Conservation (phyloP, 345 rosid genomes). For the Populus deltoides region DNA sequence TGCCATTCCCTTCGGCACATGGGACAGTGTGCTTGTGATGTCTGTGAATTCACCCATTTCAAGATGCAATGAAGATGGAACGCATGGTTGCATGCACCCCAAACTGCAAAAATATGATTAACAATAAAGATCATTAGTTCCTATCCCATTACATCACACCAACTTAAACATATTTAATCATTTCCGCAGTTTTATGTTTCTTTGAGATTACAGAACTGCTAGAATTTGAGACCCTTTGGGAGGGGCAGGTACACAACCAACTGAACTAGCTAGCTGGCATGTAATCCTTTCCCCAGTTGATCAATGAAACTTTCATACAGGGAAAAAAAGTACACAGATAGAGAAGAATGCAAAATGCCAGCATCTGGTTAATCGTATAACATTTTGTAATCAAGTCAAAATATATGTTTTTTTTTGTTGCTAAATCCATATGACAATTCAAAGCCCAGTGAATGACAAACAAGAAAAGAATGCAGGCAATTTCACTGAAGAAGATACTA, state of each 20-base stretch:
- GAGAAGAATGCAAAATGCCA: neutral
- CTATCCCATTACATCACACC: neutral
- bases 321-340: neutral
- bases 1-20: slow-evolving; percentile 66
- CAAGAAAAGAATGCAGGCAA: neutral
- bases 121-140: neutral
- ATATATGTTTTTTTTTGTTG: too few relatives aligned
- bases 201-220: neutral
- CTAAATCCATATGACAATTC: neutral
- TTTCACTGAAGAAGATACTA: neutral
- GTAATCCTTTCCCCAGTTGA: too few relatives aligned
- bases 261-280: neutral
- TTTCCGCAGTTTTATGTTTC: neutral
- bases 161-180: neutral
- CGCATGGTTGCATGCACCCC: slow-evolving; percentile 36
- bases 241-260: neutral
- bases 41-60: slow-evolving; percentile 92
- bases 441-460: neutral
- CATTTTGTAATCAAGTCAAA: too few relatives aligned
- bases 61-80: slow-evolving; percentile 94
- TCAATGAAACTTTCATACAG: neutral
- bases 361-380: neutral
- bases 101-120: slow-evolving; percentile 14
- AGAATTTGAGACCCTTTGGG: neutral
- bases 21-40: slow-evolving; percentile 85